Base-by-base conservation (phyloP, 345 rosid species). In the Anastatica hierochuntica region DNA sequence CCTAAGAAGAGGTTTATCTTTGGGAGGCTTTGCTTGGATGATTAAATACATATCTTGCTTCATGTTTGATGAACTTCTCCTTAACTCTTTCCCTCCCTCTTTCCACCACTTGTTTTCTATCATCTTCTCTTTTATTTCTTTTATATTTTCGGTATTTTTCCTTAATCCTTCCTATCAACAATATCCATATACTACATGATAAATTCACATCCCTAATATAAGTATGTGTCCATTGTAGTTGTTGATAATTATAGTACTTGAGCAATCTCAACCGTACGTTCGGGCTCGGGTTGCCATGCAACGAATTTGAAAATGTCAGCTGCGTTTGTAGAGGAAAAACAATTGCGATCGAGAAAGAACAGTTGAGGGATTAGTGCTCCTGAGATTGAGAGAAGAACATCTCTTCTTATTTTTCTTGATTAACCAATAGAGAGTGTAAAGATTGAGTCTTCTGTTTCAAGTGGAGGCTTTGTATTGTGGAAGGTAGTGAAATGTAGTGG, bases 1-100 rank as follows among this genome's bases (percentile, higher is more conserved):
- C 71, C 94, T 76, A 58, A 85, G 66, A 11, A 30, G 72, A 23
- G 83, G 77, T 72, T 86, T 79, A 56, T 81, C 72, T 20, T 35
- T 59, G 30, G 70, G 79, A 19, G 94, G 81, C 63, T 65, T 85
- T 60, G 53, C 72, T 66, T 83, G 88, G 53, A 81, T 80, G 40
- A 83, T 65, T 38, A 85, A 70, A 56, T 78, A 83, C 9, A 90
- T 29, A 46, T 90, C 97, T 31, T 71, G 78, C 51, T 84, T 85
- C 77, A 83, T 67, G 64, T 62, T 56, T 6, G 85, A 64, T 0
- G 90, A 77, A 66, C 77, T 76, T 55, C 49, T 66, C 36, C 94
- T 66, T 9, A 85, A 46, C 57, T 42, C 70, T 71, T 68, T 77
- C 51, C 79, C 94, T 15, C 80, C 86, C 43, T 81, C 88, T 13